Percentiles rank a stretch among this genome's conserved stretches.
Evolutionary conservation across 208 protist genomes (phyloP).

Genomic region (Blastocrithidia nonstop): DNA sequence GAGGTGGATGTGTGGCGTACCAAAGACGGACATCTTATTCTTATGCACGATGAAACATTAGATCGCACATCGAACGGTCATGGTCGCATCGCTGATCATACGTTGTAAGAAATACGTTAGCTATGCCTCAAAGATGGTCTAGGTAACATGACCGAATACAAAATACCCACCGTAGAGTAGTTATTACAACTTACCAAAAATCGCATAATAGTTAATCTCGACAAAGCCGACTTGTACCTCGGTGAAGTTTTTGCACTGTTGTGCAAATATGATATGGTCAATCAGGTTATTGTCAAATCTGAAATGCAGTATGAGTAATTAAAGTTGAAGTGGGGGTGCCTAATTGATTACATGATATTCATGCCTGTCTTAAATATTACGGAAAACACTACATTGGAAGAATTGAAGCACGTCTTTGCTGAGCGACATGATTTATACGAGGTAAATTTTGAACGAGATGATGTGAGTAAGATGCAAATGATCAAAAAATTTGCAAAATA

Average conservation of each 20-base stretch:
- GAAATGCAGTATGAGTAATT: conserved; percentile 22
- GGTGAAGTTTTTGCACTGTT: conserved; percentile 26
- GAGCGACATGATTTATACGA: conserved; percentile 25
- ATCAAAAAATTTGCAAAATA: conserved; percentile 16
- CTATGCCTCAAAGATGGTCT: conserved; percentile 49
- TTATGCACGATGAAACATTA: conserved; percentile 57
- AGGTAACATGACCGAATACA: conserved; percentile 58
- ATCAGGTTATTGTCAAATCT: conserved; percentile 46
- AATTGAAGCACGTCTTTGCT: conserved; percentile 15
- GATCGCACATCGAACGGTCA: conserved; percentile 27
- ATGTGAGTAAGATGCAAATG: conserved; percentile 12
- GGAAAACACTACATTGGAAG: conserved; percentile 15
- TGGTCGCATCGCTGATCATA: conserved; percentile 29
- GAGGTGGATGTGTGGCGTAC: conserved; percentile 54
- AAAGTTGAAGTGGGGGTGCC: conserved; percentile 13
- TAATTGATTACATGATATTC: conserved; percentile 35
- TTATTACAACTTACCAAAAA: conserved; percentile 15
- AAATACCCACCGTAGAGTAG: conserved; percentile 35
- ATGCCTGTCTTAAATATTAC: conserved; percentile 43
- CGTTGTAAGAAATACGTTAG: conserved; percentile 21
- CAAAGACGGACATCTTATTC: conserved; percentile 29
- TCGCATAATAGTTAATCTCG: conserved; percentile 33
- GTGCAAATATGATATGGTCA: conserved; percentile 17
- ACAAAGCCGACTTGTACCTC: conserved; percentile 52
- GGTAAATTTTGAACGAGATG: conserved; percentile 32